A percentile compares a stretch with the other conserved stretches of the same genome.
Conservation (phyloP, 1,139 yeast species). For the Geotrichum aggregatum region DNA sequence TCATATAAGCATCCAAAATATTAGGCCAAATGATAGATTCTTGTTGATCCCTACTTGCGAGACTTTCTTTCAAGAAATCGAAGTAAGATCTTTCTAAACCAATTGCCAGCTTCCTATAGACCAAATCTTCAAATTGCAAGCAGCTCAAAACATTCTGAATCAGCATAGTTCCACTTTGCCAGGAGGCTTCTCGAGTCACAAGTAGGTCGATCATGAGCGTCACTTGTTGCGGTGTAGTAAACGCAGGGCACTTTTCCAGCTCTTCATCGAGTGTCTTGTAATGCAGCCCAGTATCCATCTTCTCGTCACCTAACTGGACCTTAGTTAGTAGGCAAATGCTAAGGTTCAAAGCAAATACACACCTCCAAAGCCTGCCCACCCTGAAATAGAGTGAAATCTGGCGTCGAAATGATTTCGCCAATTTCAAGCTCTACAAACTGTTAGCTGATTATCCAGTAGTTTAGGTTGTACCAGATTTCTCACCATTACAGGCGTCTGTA, state of each 20-base stretch:
- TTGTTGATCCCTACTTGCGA: slow-evolving; percentile 5
- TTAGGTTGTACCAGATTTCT: not conserved
- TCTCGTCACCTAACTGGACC: slow-evolving; percentile 34
- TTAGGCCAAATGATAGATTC: slow-evolving; percentile 26
- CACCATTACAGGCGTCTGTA: slow-evolving; percentile 21
- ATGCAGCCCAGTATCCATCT: slow-evolving; percentile 42
- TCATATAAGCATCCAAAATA: slow-evolving; percentile 28
- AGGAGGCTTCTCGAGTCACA: slow-evolving; percentile 36
- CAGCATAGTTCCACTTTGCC: slow-evolving; percentile 40
- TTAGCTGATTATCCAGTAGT: not conserved
- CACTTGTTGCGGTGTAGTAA: slow-evolving; percentile 28
- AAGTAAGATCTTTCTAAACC: slow-evolving; percentile 1
- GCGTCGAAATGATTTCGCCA: slow-evolving; percentile 34
- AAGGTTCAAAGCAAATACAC: slow-evolving; percentile 5
- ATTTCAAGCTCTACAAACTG: slow-evolving; percentile 26
- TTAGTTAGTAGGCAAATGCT: not conserved
- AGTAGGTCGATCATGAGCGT: slow-evolving; percentile 34
- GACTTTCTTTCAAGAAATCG: slow-evolving; percentile 5
- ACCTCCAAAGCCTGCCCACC: slow-evolving; percentile 41
- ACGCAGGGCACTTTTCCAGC: slow-evolving; percentile 27
- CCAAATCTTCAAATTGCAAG: slow-evolving; percentile 36
- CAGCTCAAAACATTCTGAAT: slow-evolving; percentile 39
- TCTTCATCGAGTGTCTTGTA: slow-evolving; percentile 32
- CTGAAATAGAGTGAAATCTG: slow-evolving; percentile 33
- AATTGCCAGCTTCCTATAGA: slow-evolving; percentile 23